Conservation (phyloP, 148 eudicot genomes). For the Rhododendron ferrugineum region DNA sequence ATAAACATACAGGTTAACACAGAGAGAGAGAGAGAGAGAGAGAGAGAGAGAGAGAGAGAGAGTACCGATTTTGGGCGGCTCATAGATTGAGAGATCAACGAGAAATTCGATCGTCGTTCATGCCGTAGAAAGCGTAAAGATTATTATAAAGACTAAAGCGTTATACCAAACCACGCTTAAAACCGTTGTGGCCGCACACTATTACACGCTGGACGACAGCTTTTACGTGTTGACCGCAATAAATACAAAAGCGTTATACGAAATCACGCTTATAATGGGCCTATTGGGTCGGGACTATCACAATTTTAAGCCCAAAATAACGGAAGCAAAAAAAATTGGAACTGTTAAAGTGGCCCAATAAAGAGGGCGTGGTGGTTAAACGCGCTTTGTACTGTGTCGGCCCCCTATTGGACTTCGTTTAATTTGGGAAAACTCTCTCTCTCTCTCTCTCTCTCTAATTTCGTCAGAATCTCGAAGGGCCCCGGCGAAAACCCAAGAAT, state of each 20-base stretch:
- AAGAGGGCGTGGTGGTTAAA: not conserved
- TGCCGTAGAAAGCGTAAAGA: not conserved
- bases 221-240: too few relatives aligned
- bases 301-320: not conserved
- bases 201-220: too few relatives aligned
- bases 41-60: too few relatives aligned
- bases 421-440: not conserved
- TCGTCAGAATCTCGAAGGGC: not conserved
- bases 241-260: too few relatives aligned
- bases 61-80: not conserved
- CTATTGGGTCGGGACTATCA: not conserved
- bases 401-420: too few relatives aligned
- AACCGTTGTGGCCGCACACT: too few relatives aligned
- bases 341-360: not conserved
- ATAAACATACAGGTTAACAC: too few relatives aligned
- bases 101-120: not conserved
- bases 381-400: not conserved
- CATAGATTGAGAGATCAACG: not conserved
- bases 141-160: too few relatives aligned
- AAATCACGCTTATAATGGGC: too few relatives aligned
- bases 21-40: too few relatives aligned
- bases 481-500: not conserved
- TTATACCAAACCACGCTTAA: not conserved
- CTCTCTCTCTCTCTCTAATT: not conserved
- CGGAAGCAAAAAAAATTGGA: too few relatives aligned